Base-by-base conservation (phyloP, 306 rosid species). In the Prunus salicina region DNA sequence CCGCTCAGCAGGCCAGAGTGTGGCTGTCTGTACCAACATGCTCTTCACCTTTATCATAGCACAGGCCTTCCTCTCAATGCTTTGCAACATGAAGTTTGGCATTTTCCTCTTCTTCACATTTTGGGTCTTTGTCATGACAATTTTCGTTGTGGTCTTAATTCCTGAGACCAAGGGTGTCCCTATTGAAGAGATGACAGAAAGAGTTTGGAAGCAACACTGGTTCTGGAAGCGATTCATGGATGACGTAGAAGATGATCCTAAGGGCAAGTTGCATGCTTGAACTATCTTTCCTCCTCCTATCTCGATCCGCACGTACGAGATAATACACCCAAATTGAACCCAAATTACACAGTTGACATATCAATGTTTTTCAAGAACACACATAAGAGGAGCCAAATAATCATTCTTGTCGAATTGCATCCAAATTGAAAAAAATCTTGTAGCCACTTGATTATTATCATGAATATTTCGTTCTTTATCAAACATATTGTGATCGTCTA, bases 91-190 rank as follows among this genome's bases (percentile, higher is more conserved):
- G 72, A 89, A 87, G 81, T 89, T 2, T 15, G 91, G 78, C 4
- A 89, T 89, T 27, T 83, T 87, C 88, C 25, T 82, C 47, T 89
- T 89, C 75, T 87, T 89, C 80, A 83, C 84, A 0, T 83, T 55
- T 6, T 93, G 97, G 96, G 89, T 88, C 13, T 60, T 89, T 6
- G n/a, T 88, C 77, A 91, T 93, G 98, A 85, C 88, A 2, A 0
- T 63, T 13, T 87, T 88, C 19, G 90, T 86, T 2, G 19, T 89
- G 25, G 88, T 91, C 77, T 71, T 91, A 19, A 50, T 93, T 12
- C 98, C 98, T 0, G 97, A 93, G 86, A 93, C 98, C 0, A 93
- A 93, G 83, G 86, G 86, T 30, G 67, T 93, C 38, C 97, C 98
- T 1, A 93, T 93, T 32, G 98, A 93, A 74, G 97, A 91, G 80